A percentile compares a stretch with the other conserved stretches of the same genome.
Conservation (phyloP, 495 filamentous ascomycete species). For the Penicillium verhagenii region DNA sequence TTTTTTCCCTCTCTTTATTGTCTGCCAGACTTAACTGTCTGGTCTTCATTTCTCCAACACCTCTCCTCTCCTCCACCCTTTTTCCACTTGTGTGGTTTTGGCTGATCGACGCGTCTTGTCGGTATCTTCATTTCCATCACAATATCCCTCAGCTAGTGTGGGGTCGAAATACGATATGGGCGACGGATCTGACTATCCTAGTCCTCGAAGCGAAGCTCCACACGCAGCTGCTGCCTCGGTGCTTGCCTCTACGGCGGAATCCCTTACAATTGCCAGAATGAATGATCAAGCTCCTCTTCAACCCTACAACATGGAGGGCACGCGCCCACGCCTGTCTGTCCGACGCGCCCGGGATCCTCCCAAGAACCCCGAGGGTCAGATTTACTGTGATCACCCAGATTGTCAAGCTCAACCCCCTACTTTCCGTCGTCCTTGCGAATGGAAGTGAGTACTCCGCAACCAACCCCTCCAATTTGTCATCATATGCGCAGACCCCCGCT, state of each 20-base stretch:
- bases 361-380: conserved; percentile 66
- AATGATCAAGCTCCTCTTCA: conserved; percentile 34
- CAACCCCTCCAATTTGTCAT: background rate
- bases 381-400: conserved; percentile 62
- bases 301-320: no score
- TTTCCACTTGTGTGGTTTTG: conserved; percentile 6
- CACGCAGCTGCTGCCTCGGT: conserved; percentile 38
- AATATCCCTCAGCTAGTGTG: conserved; percentile 31
- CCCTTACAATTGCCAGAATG: conserved; percentile 42
- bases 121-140: conserved; percentile 27
- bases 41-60: background rate
- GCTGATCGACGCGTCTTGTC: conserved; percentile 25
- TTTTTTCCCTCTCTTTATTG: background rate
- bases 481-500: background rate
- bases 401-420: conserved; percentile 55
- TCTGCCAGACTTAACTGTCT: background rate
- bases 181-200: conserved; percentile 53
- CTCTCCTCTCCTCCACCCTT: background rate
- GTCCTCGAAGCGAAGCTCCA: conserved; percentile 50
- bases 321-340: conserved; percentile 46
- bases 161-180: conserved; percentile 45
- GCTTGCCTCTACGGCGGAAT: conserved; percentile 40
- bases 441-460: conserved; percentile 63
- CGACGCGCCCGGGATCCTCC: conserved; percentile 56
- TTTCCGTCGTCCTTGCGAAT: conserved; percentile 85